These are phyloP conservation scores for Euphrasia arctica DNA, from an alignment of 305 asterid genomes.

Conservation along the genomic window DNA sequence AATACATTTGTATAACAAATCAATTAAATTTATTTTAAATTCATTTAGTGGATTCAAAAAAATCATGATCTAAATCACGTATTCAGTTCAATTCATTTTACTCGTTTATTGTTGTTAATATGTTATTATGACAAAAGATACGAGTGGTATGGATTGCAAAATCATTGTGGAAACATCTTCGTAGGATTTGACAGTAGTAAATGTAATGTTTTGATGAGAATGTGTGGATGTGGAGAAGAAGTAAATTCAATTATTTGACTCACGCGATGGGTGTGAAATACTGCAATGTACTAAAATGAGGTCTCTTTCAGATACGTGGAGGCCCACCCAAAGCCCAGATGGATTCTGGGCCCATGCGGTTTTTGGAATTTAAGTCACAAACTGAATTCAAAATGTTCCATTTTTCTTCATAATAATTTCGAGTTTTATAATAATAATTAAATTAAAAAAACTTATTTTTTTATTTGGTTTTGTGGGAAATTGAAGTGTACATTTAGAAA, in stretches of 20 bases:
- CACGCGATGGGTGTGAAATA: slow-evolving; percentile 35
- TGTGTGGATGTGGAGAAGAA: neutral
- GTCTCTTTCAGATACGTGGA: slow-evolving; percentile 31
- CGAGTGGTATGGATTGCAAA: neutral
- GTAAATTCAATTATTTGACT: slow-evolving; percentile 36
- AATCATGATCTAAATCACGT: too few species aligned
- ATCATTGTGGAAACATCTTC: slow-evolving; percentile 12
- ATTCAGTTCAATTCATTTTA: too few species aligned
- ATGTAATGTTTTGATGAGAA: slow-evolving; percentile 14
- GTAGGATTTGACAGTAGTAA: slow-evolving; percentile 17
- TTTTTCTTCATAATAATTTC: neutral
- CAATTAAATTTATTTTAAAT: too few species aligned
- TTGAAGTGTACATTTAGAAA: too few species aligned
- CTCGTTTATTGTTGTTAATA: too few species aligned
- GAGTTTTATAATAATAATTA: too few species aligned
- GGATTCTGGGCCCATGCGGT: slow-evolving; percentile 34
- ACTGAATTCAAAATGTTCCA: slow-evolving; percentile 23
- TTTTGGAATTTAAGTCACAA: slow-evolving; percentile 5
- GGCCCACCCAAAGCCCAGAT: slow-evolving; percentile 42
- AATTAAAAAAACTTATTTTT: too few species aligned
- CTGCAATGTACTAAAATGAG: slow-evolving; percentile 26
- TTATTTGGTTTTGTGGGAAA: too few species aligned
- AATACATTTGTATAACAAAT: too few species aligned
- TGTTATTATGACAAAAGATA: too few species aligned
- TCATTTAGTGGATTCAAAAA: too few species aligned